A percentile compares a stretch with the other conserved stretches of the same genome.
These are phyloP conservation scores for Pyrenochaeta sp. DNA, from an alignment of 2,329 filamentous ascomycete species.

Conservation along the genomic window DNA sequence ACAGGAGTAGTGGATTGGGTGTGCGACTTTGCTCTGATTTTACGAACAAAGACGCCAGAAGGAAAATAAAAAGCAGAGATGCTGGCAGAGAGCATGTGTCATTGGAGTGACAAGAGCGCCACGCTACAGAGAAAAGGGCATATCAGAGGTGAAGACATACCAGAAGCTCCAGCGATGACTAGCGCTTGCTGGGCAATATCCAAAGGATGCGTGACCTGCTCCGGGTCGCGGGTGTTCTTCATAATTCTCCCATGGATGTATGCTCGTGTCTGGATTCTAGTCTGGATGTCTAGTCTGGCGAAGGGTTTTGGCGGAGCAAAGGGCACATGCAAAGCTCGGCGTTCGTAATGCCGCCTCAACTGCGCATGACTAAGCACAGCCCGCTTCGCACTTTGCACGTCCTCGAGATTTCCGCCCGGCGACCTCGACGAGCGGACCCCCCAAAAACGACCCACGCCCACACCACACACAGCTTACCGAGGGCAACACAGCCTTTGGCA, in stretches of 20 bases:
- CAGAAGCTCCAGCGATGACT: slow-evolving; percentile 37
- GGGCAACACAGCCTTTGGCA: slow-evolving; percentile 40
- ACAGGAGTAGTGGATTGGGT: too few species aligned
- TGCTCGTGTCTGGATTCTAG: too few species aligned
- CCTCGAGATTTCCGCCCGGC: slow-evolving; percentile 32
- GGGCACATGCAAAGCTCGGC: slow-evolving; percentile 5
- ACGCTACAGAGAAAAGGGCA: too few species aligned
- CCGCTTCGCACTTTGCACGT: slow-evolving; percentile 32
- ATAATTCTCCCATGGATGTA: slow-evolving; percentile 34
- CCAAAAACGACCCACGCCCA: slow-evolving; percentile 35
- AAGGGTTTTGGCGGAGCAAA: too few species aligned
- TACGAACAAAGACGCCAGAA: too few species aligned
- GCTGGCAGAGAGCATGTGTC: neutral
- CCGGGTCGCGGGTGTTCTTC: slow-evolving; percentile 29
- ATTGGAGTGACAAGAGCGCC: too few species aligned
- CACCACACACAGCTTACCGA: slow-evolving; percentile 29
- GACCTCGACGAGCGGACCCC: slow-evolving; percentile 26
- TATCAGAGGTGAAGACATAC: slow-evolving; percentile 31
- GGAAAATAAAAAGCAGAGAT: too few species aligned
- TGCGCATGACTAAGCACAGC: slow-evolving; percentile 24
- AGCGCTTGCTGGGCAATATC: slow-evolving; percentile 35
- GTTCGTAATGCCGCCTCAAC: slow-evolving; percentile 13
- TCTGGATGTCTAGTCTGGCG: too few species aligned
- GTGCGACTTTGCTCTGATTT: too few species aligned
- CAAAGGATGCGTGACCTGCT: slow-evolving; percentile 36